These are phyloP conservation scores for Neurospora cerealis DNA, from an alignment of 495 filamentous ascomycete species.

Conservation along the genomic window DNA sequence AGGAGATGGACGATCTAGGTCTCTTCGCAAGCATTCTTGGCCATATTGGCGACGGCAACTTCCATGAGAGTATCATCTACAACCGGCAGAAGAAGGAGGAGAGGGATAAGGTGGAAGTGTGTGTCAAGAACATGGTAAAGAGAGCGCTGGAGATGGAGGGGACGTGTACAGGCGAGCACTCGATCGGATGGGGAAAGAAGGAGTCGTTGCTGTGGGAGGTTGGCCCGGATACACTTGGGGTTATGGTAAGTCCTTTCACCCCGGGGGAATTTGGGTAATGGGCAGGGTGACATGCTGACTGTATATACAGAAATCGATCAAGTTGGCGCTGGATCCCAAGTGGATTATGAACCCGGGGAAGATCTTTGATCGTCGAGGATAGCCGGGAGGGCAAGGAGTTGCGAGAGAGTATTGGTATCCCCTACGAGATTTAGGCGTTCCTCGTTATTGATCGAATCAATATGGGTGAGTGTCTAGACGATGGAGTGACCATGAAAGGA, in stretches of 20 bases:
- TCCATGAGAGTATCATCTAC: constrained; percentile 85
- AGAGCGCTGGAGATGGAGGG: constrained; percentile 87
- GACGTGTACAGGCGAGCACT: constrained; percentile 87
- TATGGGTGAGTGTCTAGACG: background rate
- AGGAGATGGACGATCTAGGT: constrained; percentile 75
- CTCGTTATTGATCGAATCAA: background rate
- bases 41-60: constrained; percentile 86
- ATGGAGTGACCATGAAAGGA: background rate
- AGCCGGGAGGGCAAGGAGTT: background rate
- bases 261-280: too few relatives aligned
- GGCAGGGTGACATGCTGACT: too few relatives aligned
- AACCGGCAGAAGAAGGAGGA: constrained; percentile 57
- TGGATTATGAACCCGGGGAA: constrained; percentile 91
- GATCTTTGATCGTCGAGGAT: constrained; percentile 55
- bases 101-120: constrained; percentile 59
- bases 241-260: constrained; percentile 48
- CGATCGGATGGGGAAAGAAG: constrained; percentile 83
- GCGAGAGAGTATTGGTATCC: background rate
- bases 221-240: constrained; percentile 66
- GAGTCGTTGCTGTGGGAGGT: constrained; percentile 69
- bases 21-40: constrained; percentile 77
- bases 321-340: constrained; percentile 71
- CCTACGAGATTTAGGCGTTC: background rate
- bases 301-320: constrained; percentile 54
- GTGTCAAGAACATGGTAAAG: constrained; percentile 82